Evolutionary conservation across 2,329 filamentous ascomycete species (phyloP).

Genomic region (Ophiostoma quercus): DNA sequence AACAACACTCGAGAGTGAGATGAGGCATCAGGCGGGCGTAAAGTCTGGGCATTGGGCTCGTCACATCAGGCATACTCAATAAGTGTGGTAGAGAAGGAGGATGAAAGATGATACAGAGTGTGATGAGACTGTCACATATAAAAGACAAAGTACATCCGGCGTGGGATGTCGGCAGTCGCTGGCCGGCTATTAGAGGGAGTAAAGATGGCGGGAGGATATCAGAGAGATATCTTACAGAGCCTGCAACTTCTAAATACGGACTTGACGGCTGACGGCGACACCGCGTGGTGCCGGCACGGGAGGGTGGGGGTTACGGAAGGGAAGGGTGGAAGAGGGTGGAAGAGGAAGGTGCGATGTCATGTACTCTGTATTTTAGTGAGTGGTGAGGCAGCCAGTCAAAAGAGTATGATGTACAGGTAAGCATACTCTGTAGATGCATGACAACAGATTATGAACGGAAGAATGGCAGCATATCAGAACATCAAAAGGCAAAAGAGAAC

Average conservation of each 20-base stretch:
- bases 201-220: no score
- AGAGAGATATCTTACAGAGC: neutral
- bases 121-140: neutral
- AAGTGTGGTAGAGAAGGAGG: neutral
- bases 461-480: neutral
- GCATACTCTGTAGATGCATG: no score
- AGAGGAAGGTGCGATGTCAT: neutral
- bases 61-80: neutral
- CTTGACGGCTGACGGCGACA: neutral
- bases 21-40: neutral
- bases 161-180: neutral
- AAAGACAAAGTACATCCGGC: neutral
- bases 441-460: neutral
- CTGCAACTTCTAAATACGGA: neutral
- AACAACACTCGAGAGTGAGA: neutral
- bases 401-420: no score
- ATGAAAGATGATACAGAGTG: neutral
- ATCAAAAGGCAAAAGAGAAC: no score
- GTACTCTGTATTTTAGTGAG: neutral
- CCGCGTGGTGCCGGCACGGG: slow-evolving; percentile 9
- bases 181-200: neutral
- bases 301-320: slow-evolving; percentile 8
- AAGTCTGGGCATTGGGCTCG: neutral
- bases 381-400: neutral
- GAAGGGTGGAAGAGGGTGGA: neutral